Evolutionary conservation across 768 basidiomycete genomes (phyloP).

Genomic region (Exsudoporus frostii): DNA sequence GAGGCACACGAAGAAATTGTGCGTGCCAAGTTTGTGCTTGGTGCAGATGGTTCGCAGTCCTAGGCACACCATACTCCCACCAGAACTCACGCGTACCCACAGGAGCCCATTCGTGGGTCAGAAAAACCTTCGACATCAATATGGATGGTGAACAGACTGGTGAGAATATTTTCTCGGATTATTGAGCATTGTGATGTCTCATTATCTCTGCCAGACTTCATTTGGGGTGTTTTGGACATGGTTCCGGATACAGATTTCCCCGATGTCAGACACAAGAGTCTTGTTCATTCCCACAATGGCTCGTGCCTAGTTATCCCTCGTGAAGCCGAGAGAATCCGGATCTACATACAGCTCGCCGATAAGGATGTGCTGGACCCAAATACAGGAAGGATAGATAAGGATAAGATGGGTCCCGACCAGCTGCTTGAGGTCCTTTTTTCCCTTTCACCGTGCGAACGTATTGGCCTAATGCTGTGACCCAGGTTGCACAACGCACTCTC

Average conservation of each 20-base stretch:
- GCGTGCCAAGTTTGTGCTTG: constrained; percentile 71
- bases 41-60: constrained; percentile 57
- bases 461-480: background rate
- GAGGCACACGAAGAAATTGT: constrained; percentile 51
- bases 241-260: constrained; percentile 52
- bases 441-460: background rate
- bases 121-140: constrained; percentile 57
- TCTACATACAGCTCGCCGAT: constrained; percentile 52
- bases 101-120: constrained; percentile 85
- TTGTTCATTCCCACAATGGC: constrained; percentile 50
- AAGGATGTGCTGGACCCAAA: constrained; percentile 33
- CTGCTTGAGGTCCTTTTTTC: constrained; percentile 36
- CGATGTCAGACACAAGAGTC: constrained; percentile 46
- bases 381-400: constrained; percentile 43
- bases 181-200: background rate
- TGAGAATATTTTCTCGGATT: constrained; percentile 4
- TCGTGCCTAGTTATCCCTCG: constrained; percentile 53
- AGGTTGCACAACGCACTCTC: constrained; percentile 41
- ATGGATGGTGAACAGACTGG: constrained; percentile 76
- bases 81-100: constrained; percentile 3
- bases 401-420: constrained; percentile 35
- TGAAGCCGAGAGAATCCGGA: constrained; percentile 43
- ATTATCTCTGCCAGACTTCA: constrained; percentile 29
- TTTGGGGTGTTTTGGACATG: constrained; percentile 47
- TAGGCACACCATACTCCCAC: background rate